phyloP scores from a whole-genome alignment of 495 filamentous ascomycete species.

The Xylaria grammica region DNA sequence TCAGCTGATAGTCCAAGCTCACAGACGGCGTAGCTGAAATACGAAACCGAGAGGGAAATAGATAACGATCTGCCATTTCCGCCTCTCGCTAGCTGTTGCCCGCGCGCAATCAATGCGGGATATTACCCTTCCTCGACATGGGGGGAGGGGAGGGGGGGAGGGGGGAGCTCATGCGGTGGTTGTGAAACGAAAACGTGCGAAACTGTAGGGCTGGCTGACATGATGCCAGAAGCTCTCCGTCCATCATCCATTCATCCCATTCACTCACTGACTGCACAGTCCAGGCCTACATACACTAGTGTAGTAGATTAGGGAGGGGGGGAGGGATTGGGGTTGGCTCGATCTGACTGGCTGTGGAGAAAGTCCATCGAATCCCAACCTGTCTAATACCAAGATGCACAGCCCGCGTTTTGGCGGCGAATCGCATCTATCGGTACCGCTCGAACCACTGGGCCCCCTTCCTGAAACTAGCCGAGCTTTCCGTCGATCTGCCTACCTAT shows the following conservation, averaged over 20 bases:
- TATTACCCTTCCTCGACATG: not conserved
- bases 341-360: constrained; percentile 17
- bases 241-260: no score
- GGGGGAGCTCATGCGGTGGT: constrained; percentile 5
- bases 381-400: not conserved
- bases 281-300: no score
- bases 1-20: constrained; percentile 17
- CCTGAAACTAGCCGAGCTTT: constrained; percentile 8
- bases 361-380: constrained; percentile 14
- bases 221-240: not conserved
- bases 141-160: not conserved
- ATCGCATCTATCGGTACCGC: not conserved
- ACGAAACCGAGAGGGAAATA: constrained; percentile 10
- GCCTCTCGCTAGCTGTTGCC: constrained; percentile 16
- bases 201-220: constrained; percentile 16
- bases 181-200: constrained; percentile 6
- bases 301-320: no score
- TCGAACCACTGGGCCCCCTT: not conserved
- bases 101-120: not conserved
- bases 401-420: not conserved
- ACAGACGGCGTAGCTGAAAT: constrained; percentile 18
- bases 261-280: no score
- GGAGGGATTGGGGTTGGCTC: not conserved
- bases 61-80: not conserved
- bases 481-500: constrained; percentile 6